Evolutionary conservation across 2,329 filamentous ascomycete species (phyloP).

Genomic region (Curvularia eragrostidis): DNA sequence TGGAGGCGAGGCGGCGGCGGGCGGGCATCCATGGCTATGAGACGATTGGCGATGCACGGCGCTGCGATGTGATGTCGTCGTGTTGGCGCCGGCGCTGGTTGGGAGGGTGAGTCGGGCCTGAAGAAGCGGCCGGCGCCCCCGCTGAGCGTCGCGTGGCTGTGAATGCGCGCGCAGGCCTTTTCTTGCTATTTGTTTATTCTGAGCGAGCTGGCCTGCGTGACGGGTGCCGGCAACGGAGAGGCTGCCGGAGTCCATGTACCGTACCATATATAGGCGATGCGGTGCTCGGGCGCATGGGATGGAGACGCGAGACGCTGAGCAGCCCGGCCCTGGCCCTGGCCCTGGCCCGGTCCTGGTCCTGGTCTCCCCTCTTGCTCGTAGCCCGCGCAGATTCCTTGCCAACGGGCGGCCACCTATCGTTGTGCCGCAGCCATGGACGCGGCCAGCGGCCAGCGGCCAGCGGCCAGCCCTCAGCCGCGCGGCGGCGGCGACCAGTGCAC

Average conservation of each 20-base stretch:
- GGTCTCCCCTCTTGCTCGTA: too few relatives aligned
- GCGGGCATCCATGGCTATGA: background rate
- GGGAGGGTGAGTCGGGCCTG: background rate
- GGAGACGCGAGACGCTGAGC: too few relatives aligned
- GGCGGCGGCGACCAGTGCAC: constrained; percentile 30
- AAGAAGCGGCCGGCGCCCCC: too few relatives aligned
- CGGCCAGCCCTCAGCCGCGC: constrained; percentile 32
- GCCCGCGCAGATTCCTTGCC: too few relatives aligned
- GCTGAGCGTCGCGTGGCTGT: background rate
- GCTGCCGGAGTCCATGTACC: too few relatives aligned
- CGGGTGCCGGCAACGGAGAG: constrained; percentile 31
- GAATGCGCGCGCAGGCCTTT: constrained; percentile 19
- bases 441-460: constrained; percentile 5
- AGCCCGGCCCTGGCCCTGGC: too few relatives aligned
- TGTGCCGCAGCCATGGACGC: constrained; percentile 5
- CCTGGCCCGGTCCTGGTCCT: too few relatives aligned
- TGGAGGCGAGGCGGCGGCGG: constrained; percentile 21
- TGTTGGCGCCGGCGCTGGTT: background rate
- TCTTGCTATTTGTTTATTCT: too few relatives aligned
- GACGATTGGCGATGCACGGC: constrained; percentile 1
- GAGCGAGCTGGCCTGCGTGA: too few relatives aligned
- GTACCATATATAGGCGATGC: too few relatives aligned
- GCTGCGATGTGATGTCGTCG: constrained; percentile 1
- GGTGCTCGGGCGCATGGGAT: too few relatives aligned
- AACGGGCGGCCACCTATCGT: constrained; percentile 4